Conservation (phyloP, 495 filamentous ascomycete genomes). For the Cairneyella variabilis region DNA sequence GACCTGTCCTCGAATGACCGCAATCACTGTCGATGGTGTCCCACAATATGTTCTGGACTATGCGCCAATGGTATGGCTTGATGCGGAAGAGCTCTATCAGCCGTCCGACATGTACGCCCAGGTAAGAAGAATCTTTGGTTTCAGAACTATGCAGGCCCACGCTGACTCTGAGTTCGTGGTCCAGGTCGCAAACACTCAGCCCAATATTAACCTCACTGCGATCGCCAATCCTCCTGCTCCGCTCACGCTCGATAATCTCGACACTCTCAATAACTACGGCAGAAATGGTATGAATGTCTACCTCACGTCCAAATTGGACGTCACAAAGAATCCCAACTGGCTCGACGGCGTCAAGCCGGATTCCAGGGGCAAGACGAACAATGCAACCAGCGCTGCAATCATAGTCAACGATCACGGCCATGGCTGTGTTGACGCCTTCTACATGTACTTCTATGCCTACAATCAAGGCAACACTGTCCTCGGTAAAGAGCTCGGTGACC, state of each 20-base stretch:
- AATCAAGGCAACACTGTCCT: constrained; percentile 90
- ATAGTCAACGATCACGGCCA: constrained; percentile 26
- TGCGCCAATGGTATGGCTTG: constrained; percentile 84
- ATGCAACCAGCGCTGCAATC: constrained; percentile 23
- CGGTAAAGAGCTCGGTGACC: constrained; percentile 89
- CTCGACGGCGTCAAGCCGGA: constrained; percentile 26
- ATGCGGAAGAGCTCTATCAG: constrained; percentile 84
- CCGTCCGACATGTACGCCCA: constrained; percentile 88
- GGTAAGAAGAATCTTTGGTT: no score
- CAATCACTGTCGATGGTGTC: constrained; percentile 22
- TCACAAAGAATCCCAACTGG: constrained; percentile 24
- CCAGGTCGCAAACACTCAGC: constrained; percentile 72
- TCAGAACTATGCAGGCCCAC: no score
- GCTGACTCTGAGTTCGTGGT: no score
- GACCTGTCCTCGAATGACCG: constrained; percentile 3
- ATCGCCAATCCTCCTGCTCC: constrained; percentile 53
- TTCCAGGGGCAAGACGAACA: constrained; percentile 20
- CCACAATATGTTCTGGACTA: constrained; percentile 48
- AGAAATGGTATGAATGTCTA: constrained; percentile 40
- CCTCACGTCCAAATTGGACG: constrained; percentile 27
- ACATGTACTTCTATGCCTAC: constrained; percentile 99
- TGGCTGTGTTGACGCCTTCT: constrained; percentile 85
- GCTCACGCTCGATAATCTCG: constrained; percentile 59
- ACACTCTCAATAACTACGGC: constrained; percentile 42
- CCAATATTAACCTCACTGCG: constrained; percentile 64